phyloP scores from a whole-genome alignment of 1,139 yeast species.

The Candida sp. region DNA sequence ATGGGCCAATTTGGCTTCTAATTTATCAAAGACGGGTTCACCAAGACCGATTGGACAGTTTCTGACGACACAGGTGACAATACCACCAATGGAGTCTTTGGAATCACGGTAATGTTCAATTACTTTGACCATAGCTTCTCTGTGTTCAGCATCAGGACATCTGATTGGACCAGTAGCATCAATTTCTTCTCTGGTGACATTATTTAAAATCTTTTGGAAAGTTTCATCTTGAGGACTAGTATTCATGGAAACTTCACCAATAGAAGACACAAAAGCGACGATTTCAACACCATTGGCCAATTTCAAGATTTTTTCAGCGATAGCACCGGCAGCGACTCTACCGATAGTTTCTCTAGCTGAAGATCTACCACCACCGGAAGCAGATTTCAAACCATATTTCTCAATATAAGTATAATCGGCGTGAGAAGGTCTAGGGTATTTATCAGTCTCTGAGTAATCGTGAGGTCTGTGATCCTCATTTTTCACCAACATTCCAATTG shows the following conservation, averaged over 20 bases:
- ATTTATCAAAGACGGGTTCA: conserved; percentile 95
- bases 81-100: conserved; percentile 95
- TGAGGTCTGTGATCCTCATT: conserved; percentile 97
- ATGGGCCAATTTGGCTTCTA: conserved; percentile 93
- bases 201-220: conserved; percentile 64
- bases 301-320: conserved; percentile 85
- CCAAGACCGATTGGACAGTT: conserved; percentile 94
- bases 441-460: conserved; percentile 92
- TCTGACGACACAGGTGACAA: conserved; percentile 95
- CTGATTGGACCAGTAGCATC: conserved; percentile 89
- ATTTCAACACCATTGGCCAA: conserved; percentile 85
- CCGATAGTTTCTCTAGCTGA: conserved; percentile 98
- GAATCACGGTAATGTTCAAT: conserved; percentile 86
- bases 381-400: conserved; percentile 89
- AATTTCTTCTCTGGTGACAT: conserved; percentile 83
- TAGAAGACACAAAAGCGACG: conserved; percentile 93
- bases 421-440: conserved; percentile 96
- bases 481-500: conserved; percentile 88
- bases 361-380: conserved; percentile 97
- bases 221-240: conserved; percentile 64
- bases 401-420: conserved; percentile 93
- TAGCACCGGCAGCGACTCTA: conserved; percentile 98
- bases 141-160: conserved; percentile 77
- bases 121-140: conserved; percentile 79
- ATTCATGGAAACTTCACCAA: conserved; percentile 75